phyloP scores from a whole-genome alignment of 768 basidiomycete species.

The Pleurotus tuoliensis region DNA sequence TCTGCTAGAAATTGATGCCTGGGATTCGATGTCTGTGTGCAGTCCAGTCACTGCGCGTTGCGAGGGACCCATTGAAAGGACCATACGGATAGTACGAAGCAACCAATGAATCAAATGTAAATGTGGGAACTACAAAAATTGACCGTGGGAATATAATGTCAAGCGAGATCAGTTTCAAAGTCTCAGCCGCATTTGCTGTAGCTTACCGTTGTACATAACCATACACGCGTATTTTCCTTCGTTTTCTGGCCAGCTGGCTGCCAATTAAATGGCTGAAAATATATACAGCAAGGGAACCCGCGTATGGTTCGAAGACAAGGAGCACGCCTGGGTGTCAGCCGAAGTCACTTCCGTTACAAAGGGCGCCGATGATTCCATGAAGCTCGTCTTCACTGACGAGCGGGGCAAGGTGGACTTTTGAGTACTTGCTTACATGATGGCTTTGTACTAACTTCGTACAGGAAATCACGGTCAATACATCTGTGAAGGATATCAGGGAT shows the following conservation, averaged over 20 bases:
- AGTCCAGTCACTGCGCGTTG: too few species aligned
- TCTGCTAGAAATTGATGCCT: too few species aligned
- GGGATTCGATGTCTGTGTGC: too few species aligned
- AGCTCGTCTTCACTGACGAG: slow-evolving; percentile 84
- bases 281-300: slow-evolving; percentile 88
- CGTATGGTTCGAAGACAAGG: slow-evolving; percentile 93
- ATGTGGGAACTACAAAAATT: not conserved
- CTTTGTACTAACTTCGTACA: slow-evolving; percentile 24
- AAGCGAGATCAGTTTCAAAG: not conserved
- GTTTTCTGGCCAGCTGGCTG: slow-evolving; percentile 8
- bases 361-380: slow-evolving; percentile 69
- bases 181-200: not conserved
- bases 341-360: slow-evolving; percentile 69
- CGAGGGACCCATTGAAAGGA: too few species aligned
- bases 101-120: too few species aligned
- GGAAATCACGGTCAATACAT: slow-evolving; percentile 80
- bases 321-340: slow-evolving; percentile 90
- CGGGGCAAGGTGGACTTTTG: slow-evolving; percentile 71
- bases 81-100: too few species aligned
- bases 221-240: slow-evolving; percentile 8
- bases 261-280: slow-evolving; percentile 73
- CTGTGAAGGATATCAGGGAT: slow-evolving; percentile 75
- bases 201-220: slow-evolving; percentile 2
- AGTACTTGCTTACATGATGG: slow-evolving; percentile 5
- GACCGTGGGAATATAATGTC: not conserved